Percentiles rank a stretch among this genome's conserved stretches.
Evolutionary conservation across 2,329 filamentous ascomycete species (phyloP).

Genomic region (Colletotrichum graminicola): DNA sequence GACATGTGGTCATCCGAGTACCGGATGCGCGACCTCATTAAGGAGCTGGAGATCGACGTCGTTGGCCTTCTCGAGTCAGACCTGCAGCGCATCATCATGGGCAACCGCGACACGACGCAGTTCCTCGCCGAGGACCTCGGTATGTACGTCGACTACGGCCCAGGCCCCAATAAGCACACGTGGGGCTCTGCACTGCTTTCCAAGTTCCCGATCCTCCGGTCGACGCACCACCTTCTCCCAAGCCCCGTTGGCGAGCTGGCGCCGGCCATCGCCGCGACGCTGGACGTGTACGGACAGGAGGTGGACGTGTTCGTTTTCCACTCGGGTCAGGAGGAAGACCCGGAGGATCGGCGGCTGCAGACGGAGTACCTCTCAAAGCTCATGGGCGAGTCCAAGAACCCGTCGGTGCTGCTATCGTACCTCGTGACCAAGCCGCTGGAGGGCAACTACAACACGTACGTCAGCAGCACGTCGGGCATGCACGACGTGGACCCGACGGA

Average conservation of each 20-base stretch:
- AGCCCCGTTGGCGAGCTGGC: conserved; percentile 95
- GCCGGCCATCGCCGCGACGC: conserved; percentile 95
- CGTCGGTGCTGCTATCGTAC: conserved; percentile 89
- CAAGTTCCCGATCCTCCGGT: conserved; percentile 98
- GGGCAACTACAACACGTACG: conserved; percentile 98
- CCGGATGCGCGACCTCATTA: conserved; percentile 90
- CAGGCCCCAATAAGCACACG: conserved; percentile 98
- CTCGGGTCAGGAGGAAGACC: conserved; percentile 97
- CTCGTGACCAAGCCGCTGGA: conserved; percentile 90
- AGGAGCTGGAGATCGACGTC: conserved; percentile 96
- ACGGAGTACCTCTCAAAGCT: conserved; percentile 86
- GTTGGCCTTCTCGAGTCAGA: conserved; percentile 95
- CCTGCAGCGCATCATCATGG: conserved; percentile 98
- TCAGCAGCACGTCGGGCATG: conserved; percentile 89
- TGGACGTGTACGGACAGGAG: conserved; percentile 90
- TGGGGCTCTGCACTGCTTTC: conserved; percentile 95
- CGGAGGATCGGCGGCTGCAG: conserved; percentile 89
- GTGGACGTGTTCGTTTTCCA: conserved; percentile 99
- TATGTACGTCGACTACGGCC: conserved; percentile 98
- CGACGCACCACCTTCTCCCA: conserved; percentile 93
- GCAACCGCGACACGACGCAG: conserved; percentile 95
- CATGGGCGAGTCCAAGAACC: conserved; percentile 86
- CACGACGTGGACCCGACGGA: conserved; percentile 92
- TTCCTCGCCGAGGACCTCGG: conserved; percentile 95
- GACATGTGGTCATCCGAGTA: conserved; percentile 98